These are phyloP conservation scores for Diaporthe ampelina DNA, from an alignment of 2,329 filamentous ascomycete species.

Conservation along the genomic window DNA sequence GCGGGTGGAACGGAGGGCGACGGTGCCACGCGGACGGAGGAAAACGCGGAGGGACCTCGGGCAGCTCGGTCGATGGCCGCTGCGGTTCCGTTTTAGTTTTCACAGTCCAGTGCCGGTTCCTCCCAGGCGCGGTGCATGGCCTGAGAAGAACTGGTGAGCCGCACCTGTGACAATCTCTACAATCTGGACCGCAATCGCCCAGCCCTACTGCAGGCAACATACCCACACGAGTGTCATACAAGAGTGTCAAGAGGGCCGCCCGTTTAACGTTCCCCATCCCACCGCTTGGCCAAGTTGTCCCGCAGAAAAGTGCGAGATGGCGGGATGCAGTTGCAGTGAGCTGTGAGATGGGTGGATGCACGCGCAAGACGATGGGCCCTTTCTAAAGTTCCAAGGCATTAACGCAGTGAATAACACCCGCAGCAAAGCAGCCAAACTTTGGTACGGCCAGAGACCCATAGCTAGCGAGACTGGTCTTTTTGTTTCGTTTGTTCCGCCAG, in stretches of 20 bases:
- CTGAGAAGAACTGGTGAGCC: neutral
- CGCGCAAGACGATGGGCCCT: no score
- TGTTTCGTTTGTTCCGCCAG: constrained; percentile 13
- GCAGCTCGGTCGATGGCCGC: constrained; percentile 17
- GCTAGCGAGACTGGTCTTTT: constrained; percentile 21
- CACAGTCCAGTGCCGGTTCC: neutral
- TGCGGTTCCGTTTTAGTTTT: constrained; percentile 12
- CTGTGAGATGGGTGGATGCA: constrained; percentile 11
- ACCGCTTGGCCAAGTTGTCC: constrained; percentile 23
- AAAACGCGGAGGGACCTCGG: neutral
- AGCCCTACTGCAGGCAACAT: constrained; percentile 28
- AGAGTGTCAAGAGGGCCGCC: neutral
- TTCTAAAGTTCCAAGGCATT: no score
- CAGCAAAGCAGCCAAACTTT: neutral
- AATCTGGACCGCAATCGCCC: constrained; percentile 16
- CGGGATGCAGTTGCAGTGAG: neutral
- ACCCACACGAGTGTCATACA: constrained; percentile 4
- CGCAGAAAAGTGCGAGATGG: constrained; percentile 34
- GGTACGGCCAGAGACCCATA: constrained; percentile 1
- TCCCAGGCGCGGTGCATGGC: neutral
- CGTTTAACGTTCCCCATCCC: neutral
- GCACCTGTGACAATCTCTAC: neutral
- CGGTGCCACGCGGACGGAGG: neutral
- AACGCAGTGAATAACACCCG: no score
- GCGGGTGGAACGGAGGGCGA: neutral